These are phyloP conservation scores for Eucalyptus lansdowneana DNA, from an alignment of 345 rosid genomes.

Conservation along the genomic window DNA sequence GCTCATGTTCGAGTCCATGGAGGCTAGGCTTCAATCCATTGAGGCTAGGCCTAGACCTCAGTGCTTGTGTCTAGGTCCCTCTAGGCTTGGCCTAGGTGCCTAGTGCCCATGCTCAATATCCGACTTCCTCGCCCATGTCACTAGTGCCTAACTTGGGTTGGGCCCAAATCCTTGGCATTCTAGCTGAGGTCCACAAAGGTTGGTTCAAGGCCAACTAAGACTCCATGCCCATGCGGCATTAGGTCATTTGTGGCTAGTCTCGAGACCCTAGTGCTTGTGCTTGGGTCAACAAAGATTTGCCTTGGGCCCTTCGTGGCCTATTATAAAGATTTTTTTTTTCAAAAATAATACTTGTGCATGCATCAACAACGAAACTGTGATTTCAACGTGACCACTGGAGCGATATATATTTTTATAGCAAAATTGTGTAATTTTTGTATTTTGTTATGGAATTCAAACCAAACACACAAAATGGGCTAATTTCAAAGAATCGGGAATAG, in stretches of 20 bases:
- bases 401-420: neutral
- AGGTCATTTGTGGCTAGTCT: neutral
- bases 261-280: neutral
- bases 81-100: neutral
- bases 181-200: fast-evolving
- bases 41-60: neutral
- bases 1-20: neutral
- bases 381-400: neutral
- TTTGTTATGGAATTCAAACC: neutral
- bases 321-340: no score
- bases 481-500: neutral
- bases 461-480: neutral
- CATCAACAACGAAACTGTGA: neutral
- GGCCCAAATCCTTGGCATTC: neutral
- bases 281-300: neutral
- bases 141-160: neutral
- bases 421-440: neutral
- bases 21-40: neutral
- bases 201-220: neutral
- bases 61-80: neutral
- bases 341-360: neutral
- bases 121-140: neutral
- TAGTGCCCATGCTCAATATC: neutral
- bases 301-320: neutral
- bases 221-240: neutral